Percentiles rank a stretch among this genome's conserved stretches.
phyloP scores from a whole-genome alignment of 176 grass and related monocot genomes.

The Elymus sibiricus region DNA sequence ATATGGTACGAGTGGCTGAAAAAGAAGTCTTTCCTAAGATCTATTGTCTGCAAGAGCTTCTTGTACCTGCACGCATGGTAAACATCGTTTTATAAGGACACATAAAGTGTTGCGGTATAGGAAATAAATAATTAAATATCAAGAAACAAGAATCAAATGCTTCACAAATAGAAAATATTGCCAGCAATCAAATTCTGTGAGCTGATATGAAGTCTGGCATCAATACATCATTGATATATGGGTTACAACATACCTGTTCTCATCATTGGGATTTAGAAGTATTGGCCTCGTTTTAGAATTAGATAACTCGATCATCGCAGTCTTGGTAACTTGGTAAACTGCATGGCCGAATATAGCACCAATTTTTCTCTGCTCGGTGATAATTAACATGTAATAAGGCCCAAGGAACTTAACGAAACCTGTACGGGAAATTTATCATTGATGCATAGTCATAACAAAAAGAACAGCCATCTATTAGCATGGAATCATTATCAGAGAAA shows the following conservation, averaged over 20 bases:
- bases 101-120: neutral
- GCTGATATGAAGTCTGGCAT: neutral
- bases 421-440: slow-evolving; percentile 25
- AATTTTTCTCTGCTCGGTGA: slow-evolving; percentile 79
- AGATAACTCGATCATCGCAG: slow-evolving; percentile 58
- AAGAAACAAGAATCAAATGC: neutral
- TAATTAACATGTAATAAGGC: slow-evolving; percentile 97
- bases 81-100: slow-evolving; percentile 17
- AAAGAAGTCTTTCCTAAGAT: slow-evolving; percentile 98
- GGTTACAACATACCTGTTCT: slow-evolving; percentile 41
- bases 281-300: slow-evolving; percentile 33
- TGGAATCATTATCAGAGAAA: slow-evolving; percentile 1
- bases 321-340: slow-evolving; percentile 80
- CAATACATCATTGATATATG: neutral
- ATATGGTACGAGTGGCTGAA: slow-evolving; percentile 90
- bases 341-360: slow-evolving; percentile 79
- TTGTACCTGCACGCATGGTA: slow-evolving; percentile 65
- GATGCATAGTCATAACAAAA: neutral
- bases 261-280: slow-evolving; percentile 42
- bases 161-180: neutral
- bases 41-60: slow-evolving; percentile 82
- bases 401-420: slow-evolving; percentile 96
- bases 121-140: slow-evolving; percentile 3
- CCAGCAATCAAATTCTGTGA: neutral
- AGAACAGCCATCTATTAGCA: neutral